Base-by-base conservation (phyloP, 176 grass and related monocot species). In the Avena insularis region DNA sequence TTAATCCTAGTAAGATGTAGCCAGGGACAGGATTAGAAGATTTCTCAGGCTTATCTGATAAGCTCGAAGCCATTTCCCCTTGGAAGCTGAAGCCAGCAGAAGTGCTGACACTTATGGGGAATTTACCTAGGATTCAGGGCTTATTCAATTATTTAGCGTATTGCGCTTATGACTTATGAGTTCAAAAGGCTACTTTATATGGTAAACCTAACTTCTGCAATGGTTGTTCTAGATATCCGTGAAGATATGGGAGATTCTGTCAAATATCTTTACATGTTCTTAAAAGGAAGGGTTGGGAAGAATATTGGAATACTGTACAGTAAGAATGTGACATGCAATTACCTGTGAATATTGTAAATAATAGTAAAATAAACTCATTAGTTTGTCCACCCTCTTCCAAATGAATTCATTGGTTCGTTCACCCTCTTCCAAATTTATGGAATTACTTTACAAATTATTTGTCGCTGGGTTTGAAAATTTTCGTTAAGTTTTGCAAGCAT, bases 1-100 rank as follows among this genome's bases (percentile, higher is more conserved):
- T 46, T 46, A 47, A 80, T 64, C 8, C 36, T 79, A 43, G n/a
- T 45, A 71, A 83, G 66, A 19, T 71, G 50, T 71, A 83, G 81
- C 49, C 49, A 71, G 27, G 63, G 48, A 54, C 63, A n/a, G 36
- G 17, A 20, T 38, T 46, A 46, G 19, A 21, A 46, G 9, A 29
- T 64, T 21, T 43, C 38, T 46, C 21, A 2, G 19, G 40, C 71
- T 50, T 50, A 9, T 50, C 27, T 75, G 71, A 51, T 27, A 75
- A 51, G 71, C 21, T 29, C 51, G 6, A 1, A 40, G 46, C 21
- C 13, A 2, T 31, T 33, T 15, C 12, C 25, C 27, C 25, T 33
- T 33, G 25, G 23, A 6, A 13, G 7, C 27, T 61, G 58, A 61
- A 61, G 0, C 58, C 58, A 23, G 8, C 2, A 11, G n/a, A 60